Conservation (phyloP, 1,284 basidiomycete species). For the Fomitopsis schrenkii region DNA sequence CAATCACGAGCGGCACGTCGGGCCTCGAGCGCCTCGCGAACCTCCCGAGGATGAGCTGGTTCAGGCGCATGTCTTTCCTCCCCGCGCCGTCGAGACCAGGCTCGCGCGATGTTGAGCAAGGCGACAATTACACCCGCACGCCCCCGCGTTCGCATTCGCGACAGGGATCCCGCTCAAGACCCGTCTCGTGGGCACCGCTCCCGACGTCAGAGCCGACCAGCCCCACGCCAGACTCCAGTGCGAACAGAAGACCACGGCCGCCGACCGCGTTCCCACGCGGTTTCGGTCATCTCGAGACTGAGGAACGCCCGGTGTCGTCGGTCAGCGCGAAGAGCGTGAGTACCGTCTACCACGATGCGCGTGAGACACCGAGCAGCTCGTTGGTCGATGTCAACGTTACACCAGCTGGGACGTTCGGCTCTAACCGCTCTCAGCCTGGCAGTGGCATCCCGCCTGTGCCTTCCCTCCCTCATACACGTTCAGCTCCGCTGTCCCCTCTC, state of each 20-base stretch:
- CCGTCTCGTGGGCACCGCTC: conserved; percentile 14
- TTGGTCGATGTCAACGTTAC: conserved; percentile 24
- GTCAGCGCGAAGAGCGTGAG: conserved; percentile 50
- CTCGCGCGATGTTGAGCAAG: conserved; percentile 12
- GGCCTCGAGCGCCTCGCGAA: conserved; percentile 42
- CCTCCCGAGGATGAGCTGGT: conserved; percentile 51
- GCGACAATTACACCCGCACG: conserved; percentile 26
- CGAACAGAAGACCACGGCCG: conserved; percentile 12
- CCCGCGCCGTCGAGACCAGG: conserved; percentile 11
- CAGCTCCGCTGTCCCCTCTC: conserved; percentile 13
- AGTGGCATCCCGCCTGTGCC: conserved; percentile 32
- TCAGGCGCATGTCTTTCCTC: conserved; percentile 32
- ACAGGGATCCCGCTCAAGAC: conserved; percentile 28
- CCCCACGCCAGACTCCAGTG: conserved; percentile 9
- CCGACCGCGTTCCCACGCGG: conserved; percentile 17
- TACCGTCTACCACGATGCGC: conserved; percentile 58
- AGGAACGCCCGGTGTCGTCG: conserved; percentile 50
- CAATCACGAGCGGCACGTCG: conserved; percentile 26
- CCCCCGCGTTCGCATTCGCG: conserved; percentile 26
- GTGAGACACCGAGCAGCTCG: conserved; percentile 42
- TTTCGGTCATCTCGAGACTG: conserved; percentile 33
- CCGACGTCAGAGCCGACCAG: conserved; percentile 12
- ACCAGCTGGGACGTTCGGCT: conserved; percentile 16
- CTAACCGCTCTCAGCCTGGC: conserved; percentile 7
- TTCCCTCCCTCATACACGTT: conserved; percentile 8